A percentile compares a stretch with the other conserved stretches of the same genome.
phyloP scores from a whole-genome alignment of 2,329 filamentous ascomycete species.

The Purpureocillium takamizusanense region DNA sequence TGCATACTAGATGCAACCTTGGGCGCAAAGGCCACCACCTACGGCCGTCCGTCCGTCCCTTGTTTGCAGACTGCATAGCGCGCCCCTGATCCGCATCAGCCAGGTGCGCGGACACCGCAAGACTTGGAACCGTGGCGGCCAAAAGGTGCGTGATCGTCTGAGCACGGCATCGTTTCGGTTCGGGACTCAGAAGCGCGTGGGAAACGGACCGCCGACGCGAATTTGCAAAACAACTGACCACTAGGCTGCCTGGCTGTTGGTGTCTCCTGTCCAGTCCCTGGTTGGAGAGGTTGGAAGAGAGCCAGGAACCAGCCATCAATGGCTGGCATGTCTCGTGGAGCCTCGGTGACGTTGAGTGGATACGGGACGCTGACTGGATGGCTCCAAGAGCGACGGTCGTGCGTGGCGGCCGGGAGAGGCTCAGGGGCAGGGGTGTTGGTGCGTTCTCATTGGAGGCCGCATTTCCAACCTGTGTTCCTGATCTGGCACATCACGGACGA shows the following conservation, averaged over 20 bases:
- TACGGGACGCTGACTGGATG: conserved; percentile 1
- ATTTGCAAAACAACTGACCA: too few species aligned
- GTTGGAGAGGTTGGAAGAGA: not conserved
- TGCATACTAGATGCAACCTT: not conserved
- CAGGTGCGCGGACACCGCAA: too few species aligned
- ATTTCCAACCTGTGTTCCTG: not conserved
- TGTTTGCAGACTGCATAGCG: too few species aligned
- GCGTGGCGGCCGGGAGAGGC: conserved; percentile 4
- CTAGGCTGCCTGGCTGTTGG: too few species aligned
- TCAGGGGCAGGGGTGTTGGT: conserved; percentile 2
- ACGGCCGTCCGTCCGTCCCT: too few species aligned
- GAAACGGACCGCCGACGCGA: too few species aligned
- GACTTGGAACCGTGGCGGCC: too few species aligned
- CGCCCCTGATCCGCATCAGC: too few species aligned
- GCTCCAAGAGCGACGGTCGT: not conserved
- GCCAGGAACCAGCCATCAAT: not conserved
- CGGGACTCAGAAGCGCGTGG: too few species aligned
- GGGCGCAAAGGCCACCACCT: not conserved
- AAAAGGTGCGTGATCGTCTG: too few species aligned
- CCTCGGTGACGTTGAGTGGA: not conserved
- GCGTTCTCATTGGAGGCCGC: conserved; percentile 5
- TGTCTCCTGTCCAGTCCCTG: too few species aligned
- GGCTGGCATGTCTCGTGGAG: not conserved
- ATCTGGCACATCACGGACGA: not conserved
- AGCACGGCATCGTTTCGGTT: too few species aligned